phyloP scores from a whole-genome alignment of 2,329 filamentous ascomycete species.

The Fonsecaea monophora region DNA sequence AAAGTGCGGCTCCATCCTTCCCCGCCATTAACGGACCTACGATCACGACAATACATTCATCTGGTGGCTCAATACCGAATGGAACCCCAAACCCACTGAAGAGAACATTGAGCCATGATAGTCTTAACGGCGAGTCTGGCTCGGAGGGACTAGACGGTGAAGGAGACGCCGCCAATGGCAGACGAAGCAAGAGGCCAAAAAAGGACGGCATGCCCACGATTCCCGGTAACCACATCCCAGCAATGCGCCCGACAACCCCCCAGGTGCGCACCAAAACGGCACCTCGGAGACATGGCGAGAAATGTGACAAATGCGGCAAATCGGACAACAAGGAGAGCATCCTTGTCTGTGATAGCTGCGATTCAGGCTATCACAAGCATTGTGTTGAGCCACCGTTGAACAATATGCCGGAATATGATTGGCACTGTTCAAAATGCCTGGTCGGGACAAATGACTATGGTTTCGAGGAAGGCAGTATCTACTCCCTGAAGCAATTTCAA shows the following conservation, averaged over 20 bases:
- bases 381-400: slow-evolving; percentile 88
- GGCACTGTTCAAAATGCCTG: slow-evolving; percentile 94
- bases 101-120: slow-evolving; percentile 72
- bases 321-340: slow-evolving; percentile 74
- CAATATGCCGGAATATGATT: slow-evolving; percentile 79
- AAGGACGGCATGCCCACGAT: slow-evolving; percentile 80
- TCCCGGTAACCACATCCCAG: slow-evolving; percentile 92
- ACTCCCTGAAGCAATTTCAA: slow-evolving; percentile 94
- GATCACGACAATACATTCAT: slow-evolving; percentile 28
- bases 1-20: slow-evolving; percentile 59
- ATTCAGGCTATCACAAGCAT: slow-evolving; percentile 82
- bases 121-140: slow-evolving; percentile 46
- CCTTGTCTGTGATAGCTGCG: slow-evolving; percentile 88
- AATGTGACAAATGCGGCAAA: slow-evolving; percentile 86
- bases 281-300: slow-evolving; percentile 66
- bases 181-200: slow-evolving; percentile 90
- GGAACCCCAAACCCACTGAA: slow-evolving; percentile 66
- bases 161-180: slow-evolving; percentile 68
- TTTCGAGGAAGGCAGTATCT: slow-evolving; percentile 94
- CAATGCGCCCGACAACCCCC: slow-evolving; percentile 78
- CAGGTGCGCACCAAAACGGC: slow-evolving; percentile 64
- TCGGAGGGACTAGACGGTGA: slow-evolving; percentile 59
- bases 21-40: slow-evolving; percentile 61
- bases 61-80: slow-evolving; percentile 30
- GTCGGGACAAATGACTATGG: slow-evolving; percentile 97